Evolutionary conservation across 2,329 filamentous ascomycete species (phyloP).

Genomic region (Claviceps citrina): DNA sequence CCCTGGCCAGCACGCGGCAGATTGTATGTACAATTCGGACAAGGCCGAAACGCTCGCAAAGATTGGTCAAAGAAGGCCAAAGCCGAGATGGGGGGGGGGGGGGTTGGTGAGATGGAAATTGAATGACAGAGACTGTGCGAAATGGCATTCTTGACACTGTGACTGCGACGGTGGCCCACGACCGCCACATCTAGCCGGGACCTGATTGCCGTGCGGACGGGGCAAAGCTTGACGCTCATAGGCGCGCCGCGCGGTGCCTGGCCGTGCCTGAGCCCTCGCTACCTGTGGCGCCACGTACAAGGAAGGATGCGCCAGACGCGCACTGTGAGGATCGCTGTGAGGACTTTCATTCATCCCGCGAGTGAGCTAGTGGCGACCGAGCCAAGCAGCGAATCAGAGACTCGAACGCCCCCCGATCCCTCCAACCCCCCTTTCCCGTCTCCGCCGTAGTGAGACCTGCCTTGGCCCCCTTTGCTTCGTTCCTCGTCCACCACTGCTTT

Average conservation of each 20-base stretch:
- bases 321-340: conserved; percentile 6
- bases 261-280: not conserved
- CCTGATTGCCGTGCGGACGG: not conserved
- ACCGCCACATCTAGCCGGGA: not conserved
- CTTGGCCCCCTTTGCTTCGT: conserved; percentile 7
- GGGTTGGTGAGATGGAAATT: too few species aligned
- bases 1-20: not conserved
- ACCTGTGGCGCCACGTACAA: conserved; percentile 2
- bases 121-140: too few species aligned
- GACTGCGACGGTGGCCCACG: not conserved
- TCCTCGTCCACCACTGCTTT: conserved; percentile 1
- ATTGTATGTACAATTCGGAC: not conserved
- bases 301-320: not conserved
- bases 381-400: not conserved
- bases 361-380: not conserved
- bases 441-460: conserved; percentile 9
- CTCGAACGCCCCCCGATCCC: too few species aligned
- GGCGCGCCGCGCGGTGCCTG: not conserved
- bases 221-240: not conserved
- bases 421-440: conserved; percentile 5
- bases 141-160: not conserved
- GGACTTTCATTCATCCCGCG: not conserved
- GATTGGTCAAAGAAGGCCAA: not conserved
- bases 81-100: not conserved
- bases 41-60: not conserved